Conservation (phyloP, 2,329 filamentous ascomycete species). For the Claviceps maximensis region DNA sequence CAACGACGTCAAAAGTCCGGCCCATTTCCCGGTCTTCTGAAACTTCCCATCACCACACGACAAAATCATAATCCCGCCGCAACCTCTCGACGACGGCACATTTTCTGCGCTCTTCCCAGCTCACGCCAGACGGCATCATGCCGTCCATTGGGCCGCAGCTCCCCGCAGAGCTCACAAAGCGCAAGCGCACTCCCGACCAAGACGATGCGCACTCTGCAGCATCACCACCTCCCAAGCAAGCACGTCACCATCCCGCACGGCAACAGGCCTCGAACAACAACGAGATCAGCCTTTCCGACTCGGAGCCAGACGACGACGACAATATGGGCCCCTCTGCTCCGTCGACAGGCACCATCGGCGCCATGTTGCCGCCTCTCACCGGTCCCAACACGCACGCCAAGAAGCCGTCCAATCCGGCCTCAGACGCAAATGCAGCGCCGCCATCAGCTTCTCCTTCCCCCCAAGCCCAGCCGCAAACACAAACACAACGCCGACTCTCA, state of each 20-base stretch:
- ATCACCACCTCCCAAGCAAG: conserved; percentile 2
- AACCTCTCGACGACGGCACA: neutral
- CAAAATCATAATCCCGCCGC: neutral
- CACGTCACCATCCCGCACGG: neutral
- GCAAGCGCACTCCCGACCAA: conserved; percentile 38
- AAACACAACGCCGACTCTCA: conserved; percentile 22
- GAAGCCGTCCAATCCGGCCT: conserved; percentile 9
- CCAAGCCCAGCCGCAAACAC: conserved; percentile 16
- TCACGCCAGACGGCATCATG: conserved; percentile 29
- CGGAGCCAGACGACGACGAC: conserved; percentile 18
- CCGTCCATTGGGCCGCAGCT: conserved; percentile 57
- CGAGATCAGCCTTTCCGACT: conserved; percentile 28
- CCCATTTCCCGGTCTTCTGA: neutral
- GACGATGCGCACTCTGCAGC: conserved; percentile 22
- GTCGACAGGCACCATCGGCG: conserved; percentile 8
- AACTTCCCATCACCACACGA: neutral
- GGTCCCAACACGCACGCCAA: neutral
- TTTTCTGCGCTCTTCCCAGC: neutral
- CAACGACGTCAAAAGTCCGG: neutral
- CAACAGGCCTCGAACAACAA: conserved; percentile 10
- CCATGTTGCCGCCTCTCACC: neutral
- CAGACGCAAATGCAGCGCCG: neutral
- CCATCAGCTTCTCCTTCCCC: conserved; percentile 7
- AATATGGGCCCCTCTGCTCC: conserved; percentile 23
- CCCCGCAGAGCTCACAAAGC: conserved; percentile 52